Conservation (phyloP, 192 early-diverging fungal genomes). For the Coemansia sp. region DNA sequence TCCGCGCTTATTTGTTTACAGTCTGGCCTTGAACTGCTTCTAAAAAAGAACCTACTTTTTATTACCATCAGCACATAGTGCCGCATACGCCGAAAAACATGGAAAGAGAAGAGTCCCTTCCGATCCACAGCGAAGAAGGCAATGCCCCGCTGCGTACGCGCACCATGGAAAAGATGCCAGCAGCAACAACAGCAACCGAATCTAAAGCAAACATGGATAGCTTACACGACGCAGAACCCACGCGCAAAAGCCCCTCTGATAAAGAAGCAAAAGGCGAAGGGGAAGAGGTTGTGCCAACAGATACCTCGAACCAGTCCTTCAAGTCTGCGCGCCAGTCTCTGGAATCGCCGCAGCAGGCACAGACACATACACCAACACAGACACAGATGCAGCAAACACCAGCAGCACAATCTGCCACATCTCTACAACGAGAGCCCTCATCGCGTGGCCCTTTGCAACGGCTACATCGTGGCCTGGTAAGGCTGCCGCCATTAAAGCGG, state of each 20-base stretch:
- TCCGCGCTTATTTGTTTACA: neutral
- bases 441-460: slow-evolving; percentile 5
- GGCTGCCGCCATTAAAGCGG: slow-evolving; percentile 11
- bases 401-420: neutral
- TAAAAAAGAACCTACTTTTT: neutral
- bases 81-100: neutral
- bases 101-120: neutral
- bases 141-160: neutral
- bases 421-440: neutral
- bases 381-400: neutral
- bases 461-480: slow-evolving; percentile 10
- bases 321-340: neutral
- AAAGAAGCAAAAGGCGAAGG: neutral
- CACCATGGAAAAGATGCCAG: neutral
- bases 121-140: neutral
- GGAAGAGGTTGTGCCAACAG: neutral
- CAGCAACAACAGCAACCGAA: neutral
- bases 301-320: neutral
- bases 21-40: neutral
- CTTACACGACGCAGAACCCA: neutral
- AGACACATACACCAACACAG: neutral
- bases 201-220: neutral
- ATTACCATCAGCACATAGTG: neutral
- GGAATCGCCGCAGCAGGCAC: neutral
- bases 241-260: neutral